phyloP scores from a whole-genome alignment of 1,139 yeast genomes.

The Candida frijolesensis region DNA sequence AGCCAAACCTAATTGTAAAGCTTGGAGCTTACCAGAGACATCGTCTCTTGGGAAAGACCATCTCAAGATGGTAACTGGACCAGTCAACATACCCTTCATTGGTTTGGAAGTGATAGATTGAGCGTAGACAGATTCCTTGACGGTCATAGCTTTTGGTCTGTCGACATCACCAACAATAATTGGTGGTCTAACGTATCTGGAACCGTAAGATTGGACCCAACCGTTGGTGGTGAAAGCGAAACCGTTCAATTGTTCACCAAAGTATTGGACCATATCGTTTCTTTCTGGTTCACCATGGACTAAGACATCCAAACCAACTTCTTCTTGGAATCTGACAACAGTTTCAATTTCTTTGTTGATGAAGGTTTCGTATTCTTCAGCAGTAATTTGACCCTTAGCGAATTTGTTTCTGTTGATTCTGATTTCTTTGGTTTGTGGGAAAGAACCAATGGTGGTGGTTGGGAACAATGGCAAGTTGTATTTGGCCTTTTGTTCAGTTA shows the following conservation, averaged over 20 bases:
- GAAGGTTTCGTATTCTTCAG: constrained; percentile 93
- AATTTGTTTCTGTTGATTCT: constrained; percentile 98
- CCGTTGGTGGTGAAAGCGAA: constrained; percentile 98
- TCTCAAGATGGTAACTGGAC: constrained; percentile 99
- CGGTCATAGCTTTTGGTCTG: constrained; percentile 98
- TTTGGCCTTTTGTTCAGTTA: constrained; percentile 80
- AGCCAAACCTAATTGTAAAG: constrained; percentile 96
- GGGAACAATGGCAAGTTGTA: constrained; percentile 98
- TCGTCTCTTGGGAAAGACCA: constrained; percentile 99
- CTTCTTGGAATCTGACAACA: constrained; percentile 98
- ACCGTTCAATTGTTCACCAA: constrained; percentile 98
- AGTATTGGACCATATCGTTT: constrained; percentile 99
- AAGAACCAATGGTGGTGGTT: constrained; percentile 99
- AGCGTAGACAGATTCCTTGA: constrained; percentile 98
- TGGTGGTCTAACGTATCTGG: constrained; percentile 99
- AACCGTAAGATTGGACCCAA: constrained; percentile 99
- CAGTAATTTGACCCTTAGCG: constrained; percentile 92
- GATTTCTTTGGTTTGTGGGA: constrained; percentile 99
- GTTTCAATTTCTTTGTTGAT: constrained; percentile 94
- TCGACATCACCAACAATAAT: constrained; percentile 98
- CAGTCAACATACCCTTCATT: constrained; percentile 99
- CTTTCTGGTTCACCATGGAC: constrained; percentile 99
- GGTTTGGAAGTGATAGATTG: constrained; percentile 95
- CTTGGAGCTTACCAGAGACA: constrained; percentile 90
- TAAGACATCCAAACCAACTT: constrained; percentile 93